These are phyloP conservation scores for Grifola frondosa DNA, from an alignment of 1,284 basidiomycete genomes.

Conservation along the genomic window DNA sequence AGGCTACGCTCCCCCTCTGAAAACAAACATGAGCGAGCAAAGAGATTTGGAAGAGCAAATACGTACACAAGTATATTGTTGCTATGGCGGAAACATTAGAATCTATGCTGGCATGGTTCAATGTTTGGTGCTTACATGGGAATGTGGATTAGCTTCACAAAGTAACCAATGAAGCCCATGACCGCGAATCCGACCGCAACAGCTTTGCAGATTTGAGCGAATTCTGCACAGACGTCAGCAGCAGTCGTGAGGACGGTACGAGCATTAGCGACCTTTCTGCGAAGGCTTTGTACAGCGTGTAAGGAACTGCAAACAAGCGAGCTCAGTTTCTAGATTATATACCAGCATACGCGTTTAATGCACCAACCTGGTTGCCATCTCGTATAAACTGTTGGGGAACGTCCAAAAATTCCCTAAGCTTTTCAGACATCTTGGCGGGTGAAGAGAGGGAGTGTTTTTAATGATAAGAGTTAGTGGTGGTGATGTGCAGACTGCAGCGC, in stretches of 20 bases:
- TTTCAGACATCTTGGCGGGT: slow-evolving; percentile 75
- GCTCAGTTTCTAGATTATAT: slow-evolving; percentile 1
- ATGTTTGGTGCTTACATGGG: slow-evolving; percentile 71
- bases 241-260: not conserved
- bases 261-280: slow-evolving; percentile 70
- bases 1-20: slow-evolving; percentile 60
- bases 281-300: slow-evolving; percentile 98
- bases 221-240: slow-evolving; percentile 57
- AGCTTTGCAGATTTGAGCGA: slow-evolving; percentile 88
- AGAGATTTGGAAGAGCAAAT: not conserved
- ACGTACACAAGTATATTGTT: slow-evolving; percentile 95
- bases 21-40: not conserved
- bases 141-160: slow-evolving; percentile 95
- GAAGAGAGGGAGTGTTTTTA: slow-evolving; percentile 14
- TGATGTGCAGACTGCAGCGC: slow-evolving; percentile 11
- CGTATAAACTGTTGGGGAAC: slow-evolving; percentile 90
- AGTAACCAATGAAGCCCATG: slow-evolving; percentile 98
- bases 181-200: slow-evolving; percentile 94
- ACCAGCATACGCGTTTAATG: not conserved
- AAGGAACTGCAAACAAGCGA: slow-evolving; percentile 69
- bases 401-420: slow-evolving; percentile 88
- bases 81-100: slow-evolving; percentile 44
- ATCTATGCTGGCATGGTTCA: not conserved
- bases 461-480: slow-evolving; percentile 19
- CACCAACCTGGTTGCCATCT: slow-evolving; percentile 87